Evolutionary conservation across 2,329 filamentous ascomycete genomes (phyloP).

Genomic region (Westerdykella ornata): DNA sequence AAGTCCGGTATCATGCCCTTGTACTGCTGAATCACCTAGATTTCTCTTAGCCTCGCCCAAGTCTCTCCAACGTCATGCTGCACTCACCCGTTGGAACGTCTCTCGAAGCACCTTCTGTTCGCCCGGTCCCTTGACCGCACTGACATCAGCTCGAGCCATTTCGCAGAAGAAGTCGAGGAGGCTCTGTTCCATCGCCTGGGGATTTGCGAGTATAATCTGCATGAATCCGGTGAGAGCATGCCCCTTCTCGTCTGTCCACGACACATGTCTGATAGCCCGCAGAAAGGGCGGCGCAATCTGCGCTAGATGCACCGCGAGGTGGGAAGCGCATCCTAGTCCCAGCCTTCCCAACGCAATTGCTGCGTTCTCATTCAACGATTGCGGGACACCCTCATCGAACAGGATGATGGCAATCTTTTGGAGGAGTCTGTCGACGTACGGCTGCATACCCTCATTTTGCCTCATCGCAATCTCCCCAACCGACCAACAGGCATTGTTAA

Average conservation of each 20-base stretch:
- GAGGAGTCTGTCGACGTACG: slow-evolving; percentile 71
- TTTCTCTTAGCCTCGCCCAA: not conserved
- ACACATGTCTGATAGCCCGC: slow-evolving; percentile 71
- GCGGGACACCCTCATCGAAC: slow-evolving; percentile 75
- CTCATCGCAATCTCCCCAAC: slow-evolving; percentile 86
- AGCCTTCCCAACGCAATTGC: slow-evolving; percentile 86
- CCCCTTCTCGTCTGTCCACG: slow-evolving; percentile 87
- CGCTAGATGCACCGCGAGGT: slow-evolving; percentile 69
- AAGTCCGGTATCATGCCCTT: slow-evolving; percentile 51
- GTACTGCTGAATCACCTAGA: slow-evolving; percentile 48
- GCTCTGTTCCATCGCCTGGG: slow-evolving; percentile 82
- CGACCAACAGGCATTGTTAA: slow-evolving; percentile 98
- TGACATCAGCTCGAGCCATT: slow-evolving; percentile 63
- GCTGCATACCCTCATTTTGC: slow-evolving; percentile 63
- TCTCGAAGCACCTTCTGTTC: slow-evolving; percentile 59
- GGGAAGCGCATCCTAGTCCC: slow-evolving; percentile 68
- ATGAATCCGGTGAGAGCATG: slow-evolving; percentile 90
- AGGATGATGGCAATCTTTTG: slow-evolving; percentile 75
- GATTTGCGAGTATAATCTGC: slow-evolving; percentile 75
- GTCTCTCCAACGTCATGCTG: not conserved
- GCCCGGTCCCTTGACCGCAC: slow-evolving; percentile 52
- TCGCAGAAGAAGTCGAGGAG: slow-evolving; percentile 74
- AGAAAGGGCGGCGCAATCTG: slow-evolving; percentile 80
- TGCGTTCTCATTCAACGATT: slow-evolving; percentile 85
- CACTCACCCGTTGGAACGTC: slow-evolving; percentile 68